Conservation (phyloP, 306 rosid genomes). For the Medicago ruthenica region DNA sequence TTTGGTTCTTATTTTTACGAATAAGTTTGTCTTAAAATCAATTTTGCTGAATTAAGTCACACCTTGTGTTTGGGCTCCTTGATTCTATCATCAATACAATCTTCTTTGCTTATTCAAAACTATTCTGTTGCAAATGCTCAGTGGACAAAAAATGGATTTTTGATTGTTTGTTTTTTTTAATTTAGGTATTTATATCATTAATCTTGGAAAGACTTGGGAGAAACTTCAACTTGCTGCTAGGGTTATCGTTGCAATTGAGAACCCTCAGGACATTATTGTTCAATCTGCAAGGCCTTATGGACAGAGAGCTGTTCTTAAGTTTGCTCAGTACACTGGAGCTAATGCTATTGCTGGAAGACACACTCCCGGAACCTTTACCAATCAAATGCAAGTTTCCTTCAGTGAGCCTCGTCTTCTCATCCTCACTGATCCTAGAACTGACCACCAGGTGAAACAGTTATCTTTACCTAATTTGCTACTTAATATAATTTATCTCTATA, state of each 20-base stretch:
- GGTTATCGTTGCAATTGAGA: constrained; percentile 81
- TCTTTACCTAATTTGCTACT: background rate
- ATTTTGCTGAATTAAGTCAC: background rate
- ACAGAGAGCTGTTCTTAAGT: constrained; percentile 84
- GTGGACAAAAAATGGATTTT: background rate
- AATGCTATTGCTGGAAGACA: constrained; percentile 90
- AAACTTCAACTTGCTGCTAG: constrained; percentile 86
- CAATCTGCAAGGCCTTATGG: constrained; percentile 89
- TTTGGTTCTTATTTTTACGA: background rate
- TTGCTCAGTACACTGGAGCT: constrained; percentile 83
- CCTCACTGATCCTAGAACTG: constrained; percentile 93
- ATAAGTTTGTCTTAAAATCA: background rate
- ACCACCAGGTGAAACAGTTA: constrained; percentile 69
- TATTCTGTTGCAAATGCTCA: background rate
- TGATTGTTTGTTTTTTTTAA: background rate
- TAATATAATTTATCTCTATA: background rate
- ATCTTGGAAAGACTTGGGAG: constrained; percentile 86
- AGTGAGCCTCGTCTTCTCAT: constrained; percentile 89
- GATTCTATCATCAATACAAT: background rate
- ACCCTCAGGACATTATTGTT: constrained; percentile 78
- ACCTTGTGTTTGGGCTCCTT: background rate
- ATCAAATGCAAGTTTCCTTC: constrained; percentile 87
- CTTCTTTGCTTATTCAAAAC: background rate
- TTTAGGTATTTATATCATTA: constrained; percentile 78
- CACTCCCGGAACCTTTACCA: constrained; percentile 89